phyloP scores from a whole-genome alignment of 768 basidiomycete species.

The Rhodotorula kratochvilovae region DNA sequence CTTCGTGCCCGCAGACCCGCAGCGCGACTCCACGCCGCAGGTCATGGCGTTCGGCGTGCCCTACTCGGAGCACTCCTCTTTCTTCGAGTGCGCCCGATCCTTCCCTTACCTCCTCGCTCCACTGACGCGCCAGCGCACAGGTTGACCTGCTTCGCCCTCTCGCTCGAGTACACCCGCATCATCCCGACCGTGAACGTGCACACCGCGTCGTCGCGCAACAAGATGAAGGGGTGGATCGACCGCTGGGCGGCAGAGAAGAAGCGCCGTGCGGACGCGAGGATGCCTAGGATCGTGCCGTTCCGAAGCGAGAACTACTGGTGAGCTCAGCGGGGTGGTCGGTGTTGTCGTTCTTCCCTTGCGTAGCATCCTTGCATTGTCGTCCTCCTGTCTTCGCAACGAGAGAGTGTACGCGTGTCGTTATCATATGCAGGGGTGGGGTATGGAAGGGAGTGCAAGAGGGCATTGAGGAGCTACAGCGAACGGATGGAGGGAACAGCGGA shows the following conservation, averaged over 20 bases:
- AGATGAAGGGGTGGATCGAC: conserved; percentile 82
- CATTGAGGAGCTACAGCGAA: no score
- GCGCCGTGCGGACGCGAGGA: conserved; percentile 51
- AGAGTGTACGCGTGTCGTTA: no score
- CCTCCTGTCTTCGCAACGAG: no score
- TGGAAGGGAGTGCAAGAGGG: no score
- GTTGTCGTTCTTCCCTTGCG: not conserved
- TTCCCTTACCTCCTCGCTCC: not conserved
- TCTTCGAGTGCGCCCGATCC: conserved; percentile 59
- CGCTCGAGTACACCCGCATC: conserved; percentile 76
- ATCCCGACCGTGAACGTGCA: conserved; percentile 93
- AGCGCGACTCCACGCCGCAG: conserved; percentile 63
- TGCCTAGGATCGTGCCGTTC: conserved; percentile 29
- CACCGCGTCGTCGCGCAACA: conserved; percentile 64
- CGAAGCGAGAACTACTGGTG: conserved; percentile 37
- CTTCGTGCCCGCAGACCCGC: conserved; percentile 44
- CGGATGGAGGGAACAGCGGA: no score
- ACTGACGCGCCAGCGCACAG: conserved; percentile 1
- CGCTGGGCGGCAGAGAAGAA: conserved; percentile 82
- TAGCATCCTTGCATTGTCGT: not conserved
- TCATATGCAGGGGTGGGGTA: no score
- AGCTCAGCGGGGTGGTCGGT: not conserved
- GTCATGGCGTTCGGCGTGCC: conserved; percentile 52
- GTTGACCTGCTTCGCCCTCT: conserved; percentile 82
- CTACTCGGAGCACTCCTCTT: conserved; percentile 94